Evolutionary conservation across 768 basidiomycete genomes (phyloP), one percentile per base, ranked within the genome.

Genomic region (Phanerochaete sordida): DNA sequence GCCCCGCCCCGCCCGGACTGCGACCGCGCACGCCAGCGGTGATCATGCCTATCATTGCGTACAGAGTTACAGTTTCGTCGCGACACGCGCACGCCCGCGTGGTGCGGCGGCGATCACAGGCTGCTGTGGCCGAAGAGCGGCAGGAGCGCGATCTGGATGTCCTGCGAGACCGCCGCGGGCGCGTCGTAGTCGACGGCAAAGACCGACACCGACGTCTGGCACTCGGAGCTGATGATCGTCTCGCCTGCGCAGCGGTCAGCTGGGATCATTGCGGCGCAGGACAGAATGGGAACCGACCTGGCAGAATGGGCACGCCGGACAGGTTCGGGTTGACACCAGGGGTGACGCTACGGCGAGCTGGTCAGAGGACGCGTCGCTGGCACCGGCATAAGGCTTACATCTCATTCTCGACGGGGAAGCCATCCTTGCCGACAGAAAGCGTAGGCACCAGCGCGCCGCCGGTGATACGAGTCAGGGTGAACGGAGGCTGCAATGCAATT

Each of bases 121-220:
- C 31, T 37, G 39, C 53, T 54, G 23, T 54, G 23, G 9, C 64
- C 64, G 39, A 64, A 56, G 54, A 70, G 66, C 48, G 62, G 64
- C 44, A 37, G 24, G 4, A 69, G 61, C 16, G 61, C 57, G 8
- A 43, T 28, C 53, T 68, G 68, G 15, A 68, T 47, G 3, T 66
- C 70, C 30, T 60, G 52, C n/a, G 70, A 69, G n/a, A 68, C 54
- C 15, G 28, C 61, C 16, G 58, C 51, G 1, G 70, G 71, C 19
- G 72, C 72, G 52, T 73, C 72, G 37, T 73, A 73, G 43, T 73
- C 72, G 30, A 72, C 60, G 21, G 64, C 49, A 63, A 72, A 72
- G 21, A 73, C 63, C 53, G 68, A 69, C 51, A 73, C 70, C 4
- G 70, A 59, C 0, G 70, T 68, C 63, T 64, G 37, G 62, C 72